A percentile compares a stretch with the other conserved stretches of the same genome.
phyloP scores from a whole-genome alignment of 371 early-diverging fungal species.

The Funneliformis caledonium region DNA sequence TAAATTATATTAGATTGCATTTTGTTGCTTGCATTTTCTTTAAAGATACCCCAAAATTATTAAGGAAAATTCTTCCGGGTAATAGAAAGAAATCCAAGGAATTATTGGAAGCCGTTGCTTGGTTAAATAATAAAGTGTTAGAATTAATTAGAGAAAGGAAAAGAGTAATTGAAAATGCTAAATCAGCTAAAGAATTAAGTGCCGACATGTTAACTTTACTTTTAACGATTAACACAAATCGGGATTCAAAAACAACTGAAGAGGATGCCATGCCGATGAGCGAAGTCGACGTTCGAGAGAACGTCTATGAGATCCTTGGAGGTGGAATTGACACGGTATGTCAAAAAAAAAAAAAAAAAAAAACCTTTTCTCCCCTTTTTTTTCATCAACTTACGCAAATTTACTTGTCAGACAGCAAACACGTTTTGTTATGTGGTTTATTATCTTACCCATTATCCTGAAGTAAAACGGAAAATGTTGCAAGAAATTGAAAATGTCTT shows the following conservation, averaged over 20 bases:
- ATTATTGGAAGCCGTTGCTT: background rate
- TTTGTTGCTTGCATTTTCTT: background rate
- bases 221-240: conserved; percentile 35
- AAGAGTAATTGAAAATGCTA: conserved; percentile 24
- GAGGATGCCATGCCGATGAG: background rate
- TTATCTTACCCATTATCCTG: conserved; percentile 20
- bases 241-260: background rate
- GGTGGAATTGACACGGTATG: conserved; percentile 28
- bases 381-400: background rate
- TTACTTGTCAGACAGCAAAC: conserved; percentile 13
- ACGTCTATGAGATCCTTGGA: conserved; percentile 3
- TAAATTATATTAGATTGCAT: background rate
- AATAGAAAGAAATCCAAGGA: background rate
- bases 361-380: background rate
- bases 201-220: conserved; percentile 35
- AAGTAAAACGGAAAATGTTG: conserved; percentile 11
- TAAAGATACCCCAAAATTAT: background rate
- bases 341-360: background rate
- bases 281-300: conserved; percentile 5
- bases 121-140: background rate
- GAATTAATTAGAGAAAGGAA: conserved; percentile 7
- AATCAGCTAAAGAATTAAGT: background rate
- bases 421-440: conserved; percentile 17
- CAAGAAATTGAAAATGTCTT: conserved; percentile 22
- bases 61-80: background rate